phyloP scores from a whole-genome alignment of 2,329 filamentous ascomycete species.

The Elsinoe arachidis region DNA sequence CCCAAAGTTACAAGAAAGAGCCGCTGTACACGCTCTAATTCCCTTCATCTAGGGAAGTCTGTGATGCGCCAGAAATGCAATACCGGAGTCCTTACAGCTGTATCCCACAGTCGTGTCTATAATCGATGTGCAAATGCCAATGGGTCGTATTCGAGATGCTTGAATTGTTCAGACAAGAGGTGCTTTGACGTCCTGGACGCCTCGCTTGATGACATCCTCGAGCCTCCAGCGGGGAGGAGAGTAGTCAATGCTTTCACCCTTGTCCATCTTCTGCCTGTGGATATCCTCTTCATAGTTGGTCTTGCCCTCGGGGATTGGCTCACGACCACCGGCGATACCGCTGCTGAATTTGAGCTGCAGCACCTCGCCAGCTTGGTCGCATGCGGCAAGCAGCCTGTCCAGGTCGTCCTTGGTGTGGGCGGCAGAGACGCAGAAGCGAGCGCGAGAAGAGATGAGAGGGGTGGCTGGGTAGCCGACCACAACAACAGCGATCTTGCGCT shows the following conservation, averaged over 20 bases:
- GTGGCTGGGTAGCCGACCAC: constrained; percentile 96
- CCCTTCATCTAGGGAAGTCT: neutral
- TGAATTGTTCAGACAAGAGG: constrained; percentile 38
- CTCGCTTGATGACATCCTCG: constrained; percentile 63
- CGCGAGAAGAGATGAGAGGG: constrained; percentile 86
- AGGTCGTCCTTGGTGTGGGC: constrained; percentile 98
- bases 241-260: constrained; percentile 41
- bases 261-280: constrained; percentile 43
- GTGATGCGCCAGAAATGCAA: neutral
- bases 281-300: constrained; percentile 64
- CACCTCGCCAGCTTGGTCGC: constrained; percentile 84
- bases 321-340: constrained; percentile 79
- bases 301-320: constrained; percentile 64
- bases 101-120: neutral
- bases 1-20: neutral
- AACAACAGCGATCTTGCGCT: constrained; percentile 93
- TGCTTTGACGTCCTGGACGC: constrained; percentile 66
- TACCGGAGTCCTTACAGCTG: neutral
- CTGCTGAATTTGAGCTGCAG: constrained; percentile 96
- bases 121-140: neutral
- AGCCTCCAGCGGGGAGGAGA: constrained; percentile 70
- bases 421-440: constrained; percentile 89
- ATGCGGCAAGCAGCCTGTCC: constrained; percentile 78
- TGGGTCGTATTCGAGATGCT: neutral
- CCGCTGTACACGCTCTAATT: constrained; percentile 2